Conservation (phyloP, 1,284 basidiomycete species). For the Sporisorium graminicola region DNA sequence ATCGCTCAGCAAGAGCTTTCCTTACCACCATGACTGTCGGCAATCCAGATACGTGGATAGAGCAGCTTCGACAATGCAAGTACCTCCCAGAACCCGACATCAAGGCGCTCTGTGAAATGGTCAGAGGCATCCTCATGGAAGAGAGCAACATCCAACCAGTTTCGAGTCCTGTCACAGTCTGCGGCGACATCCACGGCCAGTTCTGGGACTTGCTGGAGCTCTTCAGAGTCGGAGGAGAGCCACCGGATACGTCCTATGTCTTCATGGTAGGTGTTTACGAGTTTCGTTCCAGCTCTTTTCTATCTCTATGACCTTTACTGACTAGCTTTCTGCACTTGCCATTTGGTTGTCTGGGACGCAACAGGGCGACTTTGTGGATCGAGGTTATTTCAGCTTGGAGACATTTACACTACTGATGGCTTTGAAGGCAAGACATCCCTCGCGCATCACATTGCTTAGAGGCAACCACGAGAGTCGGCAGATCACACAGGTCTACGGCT, state of each 20-base stretch:
- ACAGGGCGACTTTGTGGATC: slow-evolving; percentile 96
- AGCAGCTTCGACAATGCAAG: slow-evolving; percentile 83
- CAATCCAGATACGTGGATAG: slow-evolving; percentile 66
- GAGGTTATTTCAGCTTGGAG: slow-evolving; percentile 96
- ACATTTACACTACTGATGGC: slow-evolving; percentile 90
- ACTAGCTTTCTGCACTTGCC: background rate
- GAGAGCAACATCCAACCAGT: slow-evolving; percentile 96
- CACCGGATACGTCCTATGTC: slow-evolving; percentile 92
- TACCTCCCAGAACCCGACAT: slow-evolving; percentile 91
- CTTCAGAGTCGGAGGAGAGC: slow-evolving; percentile 86
- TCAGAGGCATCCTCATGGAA: slow-evolving; percentile 87
- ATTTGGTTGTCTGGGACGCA: background rate
- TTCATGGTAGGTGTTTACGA: slow-evolving; percentile 82
- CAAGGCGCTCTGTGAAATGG: slow-evolving; percentile 87
- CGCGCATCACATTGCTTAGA: slow-evolving; percentile 87
- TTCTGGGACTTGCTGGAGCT: slow-evolving; percentile 96
- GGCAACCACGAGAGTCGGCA: slow-evolving; percentile 97
- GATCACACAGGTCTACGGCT: slow-evolving; percentile 97
- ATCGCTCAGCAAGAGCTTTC: slow-evolving; percentile 1
- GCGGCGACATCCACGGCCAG: slow-evolving; percentile 94
- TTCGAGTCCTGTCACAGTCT: slow-evolving; percentile 88
- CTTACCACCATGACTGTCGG: slow-evolving; percentile 40
- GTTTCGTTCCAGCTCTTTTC: too few relatives aligned
- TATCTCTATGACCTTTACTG: slow-evolving; percentile 1
- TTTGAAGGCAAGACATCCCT: slow-evolving; percentile 92